Percentiles rank a stretch among this genome's conserved stretches.
These are phyloP conservation scores for Coniosporium tulheliwenetii DNA, from an alignment of 2,329 filamentous ascomycete genomes.

Conservation along the genomic window DNA sequence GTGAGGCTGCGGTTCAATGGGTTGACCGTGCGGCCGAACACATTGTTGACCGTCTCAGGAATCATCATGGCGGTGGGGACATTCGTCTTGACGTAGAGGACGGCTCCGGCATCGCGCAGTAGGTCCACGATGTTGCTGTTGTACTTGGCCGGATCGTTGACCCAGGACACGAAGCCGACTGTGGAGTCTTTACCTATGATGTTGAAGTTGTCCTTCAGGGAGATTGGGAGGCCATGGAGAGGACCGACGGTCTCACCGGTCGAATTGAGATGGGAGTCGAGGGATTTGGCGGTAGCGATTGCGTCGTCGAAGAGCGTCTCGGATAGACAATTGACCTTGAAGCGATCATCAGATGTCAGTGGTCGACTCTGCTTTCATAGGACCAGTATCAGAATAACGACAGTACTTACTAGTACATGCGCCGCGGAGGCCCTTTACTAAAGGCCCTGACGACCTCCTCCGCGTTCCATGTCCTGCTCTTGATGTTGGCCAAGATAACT, in stretches of 20 bases:
- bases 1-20: conserved; percentile 44
- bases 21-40: conserved; percentile 47
- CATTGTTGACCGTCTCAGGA: conserved; percentile 48
- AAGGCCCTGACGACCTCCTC: conserved; percentile 36
- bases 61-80: conserved; percentile 57
- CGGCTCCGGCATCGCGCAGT: conserved; percentile 43
- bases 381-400: neutral
- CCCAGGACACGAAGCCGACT: conserved; percentile 47
- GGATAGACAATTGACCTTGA: conserved; percentile 42
- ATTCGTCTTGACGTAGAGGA: conserved; percentile 58
- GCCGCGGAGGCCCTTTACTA: conserved; percentile 32
- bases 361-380: neutral
- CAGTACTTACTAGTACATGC: conserved; percentile 38
- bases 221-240: conserved; percentile 50
- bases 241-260: conserved; percentile 39
- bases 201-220: conserved; percentile 59
- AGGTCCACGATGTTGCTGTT: conserved; percentile 44
- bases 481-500: conserved; percentile 18
- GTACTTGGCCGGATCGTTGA: conserved; percentile 39
- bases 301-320: conserved; percentile 41
- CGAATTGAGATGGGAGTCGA: conserved; percentile 34
- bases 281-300: conserved; percentile 31
- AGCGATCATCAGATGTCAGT: neutral
- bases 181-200: conserved; percentile 43
- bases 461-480: conserved; percentile 29